Evolutionary conservation across 495 filamentous ascomycete species (phyloP), one percentile per base, ranked within the genome.

Genomic region (Jackrogersella minutella): DNA sequence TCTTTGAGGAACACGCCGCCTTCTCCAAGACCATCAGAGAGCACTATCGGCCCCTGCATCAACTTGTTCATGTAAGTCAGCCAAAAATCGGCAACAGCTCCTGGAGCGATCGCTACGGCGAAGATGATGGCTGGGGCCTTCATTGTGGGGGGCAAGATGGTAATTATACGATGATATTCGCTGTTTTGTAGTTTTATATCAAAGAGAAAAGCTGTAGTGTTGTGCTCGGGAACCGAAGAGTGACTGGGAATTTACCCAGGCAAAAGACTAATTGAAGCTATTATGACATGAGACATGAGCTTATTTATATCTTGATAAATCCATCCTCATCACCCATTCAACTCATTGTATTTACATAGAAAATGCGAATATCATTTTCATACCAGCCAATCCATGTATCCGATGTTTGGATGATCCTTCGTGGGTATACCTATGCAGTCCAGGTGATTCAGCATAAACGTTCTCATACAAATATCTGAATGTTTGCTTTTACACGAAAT

Each of bases 11-110:
- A 53, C 5, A 22, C 13, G 16, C 9, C 37, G n/a, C 58, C 58
- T 11, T 30, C 1, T 11, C 19, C 1, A 28, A 3, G 1, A 21
- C 13, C 13, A 17, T 22, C 26, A 21, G 11, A 17, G 30, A 36
- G 9, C 5, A 36, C 0, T 0, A 2, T 5, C n/a, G 44, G 44
- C n/a, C 9, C 44, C 24, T 14, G 13, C 13, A 5, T 14, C n/a
- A 3, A 5, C n/a, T 16, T 9, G 3, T 5, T 11, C 9, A 60
- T 16, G 34, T 60, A 60, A n/a, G 2, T 41, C 4, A 60, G 5
- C 57, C 57, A 60, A 24, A 60, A 60, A 17, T 60, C 57, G 14
- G 57, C 57, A 1, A 51, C 8, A 8, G 16, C 44, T 19, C n/a
- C 49, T 2, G 47, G 49, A 4, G 26, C 26, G 1, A 21, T 30